Conservation (phyloP, 306 rosid genomes). For the Trichosanthes truncata region DNA sequence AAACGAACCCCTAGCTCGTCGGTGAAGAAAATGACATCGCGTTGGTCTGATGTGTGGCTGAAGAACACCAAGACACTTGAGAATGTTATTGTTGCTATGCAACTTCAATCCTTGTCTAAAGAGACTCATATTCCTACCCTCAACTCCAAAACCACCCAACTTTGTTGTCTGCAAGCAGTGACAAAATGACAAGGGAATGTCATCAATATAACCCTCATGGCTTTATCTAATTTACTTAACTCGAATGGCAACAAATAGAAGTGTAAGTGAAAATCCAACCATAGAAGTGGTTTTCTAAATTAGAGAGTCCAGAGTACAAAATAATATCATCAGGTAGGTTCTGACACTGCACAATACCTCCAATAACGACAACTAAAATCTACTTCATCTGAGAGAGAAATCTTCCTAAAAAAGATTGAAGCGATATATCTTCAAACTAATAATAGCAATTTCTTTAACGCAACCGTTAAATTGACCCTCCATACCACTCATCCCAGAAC, state of each 20-base stretch:
- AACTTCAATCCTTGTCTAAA: conserved; percentile 36
- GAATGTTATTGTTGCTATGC: conserved; percentile 49
- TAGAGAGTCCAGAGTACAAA: neutral
- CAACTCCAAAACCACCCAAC: no score
- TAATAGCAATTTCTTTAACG: neutral
- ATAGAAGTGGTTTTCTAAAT: neutral
- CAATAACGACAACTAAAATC: neutral
- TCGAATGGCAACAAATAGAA: neutral
- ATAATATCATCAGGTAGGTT: neutral
- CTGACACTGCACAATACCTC: neutral
- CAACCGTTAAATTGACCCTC: neutral
- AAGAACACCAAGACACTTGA: conserved; percentile 41
- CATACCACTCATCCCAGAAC: neutral
- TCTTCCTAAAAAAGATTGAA: neutral
- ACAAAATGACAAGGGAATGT: no score
- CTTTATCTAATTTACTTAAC: neutral
- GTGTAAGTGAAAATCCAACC: neutral
- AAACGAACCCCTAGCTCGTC: conserved; percentile 13
- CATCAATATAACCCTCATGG: neutral
- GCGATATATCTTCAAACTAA: neutral
- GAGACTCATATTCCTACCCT: conserved; percentile 1
- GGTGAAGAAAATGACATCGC: conserved; percentile 20
- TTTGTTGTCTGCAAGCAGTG: no score
- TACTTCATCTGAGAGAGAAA: neutral
- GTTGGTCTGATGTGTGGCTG: conserved; percentile 65